Base-by-base conservation (phyloP, 108 stramenopile genomes). In the Stephanodiscus triporus region DNA sequence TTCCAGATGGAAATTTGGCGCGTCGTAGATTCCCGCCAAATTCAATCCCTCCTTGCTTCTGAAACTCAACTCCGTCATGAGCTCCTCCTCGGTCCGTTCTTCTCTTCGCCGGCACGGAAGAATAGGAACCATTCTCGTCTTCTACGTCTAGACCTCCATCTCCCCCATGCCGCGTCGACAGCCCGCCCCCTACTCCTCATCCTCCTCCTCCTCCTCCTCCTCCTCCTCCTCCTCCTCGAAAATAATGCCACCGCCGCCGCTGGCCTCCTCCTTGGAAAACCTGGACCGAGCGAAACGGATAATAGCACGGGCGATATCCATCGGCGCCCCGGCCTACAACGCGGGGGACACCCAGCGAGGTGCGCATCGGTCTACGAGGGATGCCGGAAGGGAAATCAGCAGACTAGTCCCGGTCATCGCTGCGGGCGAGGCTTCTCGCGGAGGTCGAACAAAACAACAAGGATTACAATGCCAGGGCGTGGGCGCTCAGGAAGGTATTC, bases 271-370 rank as follows among this genome's bases (percentile, higher is more conserved):
- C 37, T 20, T 22, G 40, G 20, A 61, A 37, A n/a, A 38, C 5
- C 36, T 61, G 7, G 37, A 40, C 30, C 16, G 37, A 20, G 60
- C 60, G 26, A 78, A 78, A 45, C 73, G 74, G 60, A 67, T 37
- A 6, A 78, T 78, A 48, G 57, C 66, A 10, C 29, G 73, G 11
- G 85, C 85, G 8, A 86, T 86, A 42, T 83, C 85, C 7, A 63
- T 73, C 2, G 85, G 85, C 16, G 82, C 85, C 57, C 82, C 85
- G 32, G 82, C 82, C 10, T 86, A 86, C 79, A 86, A 86, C 32
- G 53, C 82, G 17, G 85, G 85, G 24, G 75, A 86, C 55, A 68
- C 84, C 14, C 23, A 70, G n/a, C n/a, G 37, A 43, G 50, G 63
- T 86, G 85, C 29, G 82, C 85, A 29, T 30, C 9, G 51, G 59